Evolutionary conservation across 331 rosid genomes (phyloP), one percentile per base, ranked within the genome.

Genomic region (Malus hybrid): DNA sequence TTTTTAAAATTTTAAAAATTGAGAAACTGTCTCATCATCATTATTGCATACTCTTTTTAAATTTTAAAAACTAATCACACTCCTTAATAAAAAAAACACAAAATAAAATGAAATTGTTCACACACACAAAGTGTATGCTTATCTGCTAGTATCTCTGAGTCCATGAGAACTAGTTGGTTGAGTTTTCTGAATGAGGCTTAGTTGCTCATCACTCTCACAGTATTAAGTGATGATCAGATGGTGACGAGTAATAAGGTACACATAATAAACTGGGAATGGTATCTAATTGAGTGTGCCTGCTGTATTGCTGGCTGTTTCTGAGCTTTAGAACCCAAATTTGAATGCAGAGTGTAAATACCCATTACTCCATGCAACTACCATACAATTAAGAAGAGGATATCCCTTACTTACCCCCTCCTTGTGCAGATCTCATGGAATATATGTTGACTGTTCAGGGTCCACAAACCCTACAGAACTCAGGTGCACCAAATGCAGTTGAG

Each of bases 301-400:
- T 73, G 10, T 42, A 10, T 1, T 42, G 68, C 39, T 6, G 14
- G 33, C 63, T 61, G 71, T 26, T 50, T 52, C 57, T 63, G 78
- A 63, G 78, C 62, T n/a, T 42, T 30, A 63, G 63, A 48, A 11
- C 79, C 75, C 28, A 75, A 63, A 13, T 81, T 78, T 81, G 75
- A 84, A 83, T 81, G 82, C 84, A 18, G n/a, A 46, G 65, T 46
- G 79, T 81, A 70, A 86, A 83, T 81, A 76, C 75, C 75, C 87
- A 80, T 84, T 82, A 87, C 72, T 73, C 53, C 87, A 36, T 66
- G 75, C 91, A 87, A 73, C 91, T 15, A 87, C 91, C 87, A 33
- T 42, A 65, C 81, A 81, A 83, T 82, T 78, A 75, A 82, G 86
- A 66, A 56, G 63, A 68, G 36, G 34, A 26, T 30, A 32, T 3